Percentiles rank a stretch among this genome's conserved stretches.
phyloP scores from a whole-genome alignment of 169 alveolate genomes.

The Plasmodium gonderi region DNA sequence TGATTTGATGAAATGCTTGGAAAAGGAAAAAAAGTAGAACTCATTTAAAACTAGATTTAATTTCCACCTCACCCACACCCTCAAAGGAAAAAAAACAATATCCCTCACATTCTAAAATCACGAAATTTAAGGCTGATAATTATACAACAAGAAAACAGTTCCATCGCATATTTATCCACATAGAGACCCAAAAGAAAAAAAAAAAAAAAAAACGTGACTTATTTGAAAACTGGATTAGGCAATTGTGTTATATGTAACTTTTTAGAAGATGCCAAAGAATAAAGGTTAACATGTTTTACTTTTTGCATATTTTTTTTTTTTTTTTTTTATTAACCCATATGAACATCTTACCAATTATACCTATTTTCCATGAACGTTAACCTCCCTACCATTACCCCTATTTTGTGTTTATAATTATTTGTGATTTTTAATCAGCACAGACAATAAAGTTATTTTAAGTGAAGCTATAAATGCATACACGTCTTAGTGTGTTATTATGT shows the following conservation, averaged over 20 bases:
- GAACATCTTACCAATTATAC: too few species aligned
- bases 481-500: too few species aligned
- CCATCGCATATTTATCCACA: too few species aligned
- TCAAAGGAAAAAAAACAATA: neutral
- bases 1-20: neutral
- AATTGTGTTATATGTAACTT: conserved; percentile 5
- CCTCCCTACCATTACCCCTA: neutral
- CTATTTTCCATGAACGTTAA: neutral
- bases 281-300: conserved; percentile 27
- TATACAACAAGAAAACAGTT: neutral
- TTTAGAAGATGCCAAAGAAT: conserved; percentile 69
- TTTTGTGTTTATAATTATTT: neutral
- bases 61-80: too few species aligned
- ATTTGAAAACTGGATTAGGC: neutral
- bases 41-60: neutral
- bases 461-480: neutral
- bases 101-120: neutral
- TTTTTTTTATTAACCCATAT: too few species aligned
- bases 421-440: neutral
- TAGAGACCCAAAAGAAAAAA: neutral
- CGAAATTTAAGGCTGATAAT: neutral
- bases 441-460: neutral
- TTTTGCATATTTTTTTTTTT: neutral
- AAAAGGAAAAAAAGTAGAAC: neutral
- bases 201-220: neutral